A percentile compares a stretch with the other conserved stretches of the same genome.
These are phyloP conservation scores for Neurospora crassa DNA, from an alignment of 2,329 filamentous ascomycete species.

Conservation along the genomic window DNA sequence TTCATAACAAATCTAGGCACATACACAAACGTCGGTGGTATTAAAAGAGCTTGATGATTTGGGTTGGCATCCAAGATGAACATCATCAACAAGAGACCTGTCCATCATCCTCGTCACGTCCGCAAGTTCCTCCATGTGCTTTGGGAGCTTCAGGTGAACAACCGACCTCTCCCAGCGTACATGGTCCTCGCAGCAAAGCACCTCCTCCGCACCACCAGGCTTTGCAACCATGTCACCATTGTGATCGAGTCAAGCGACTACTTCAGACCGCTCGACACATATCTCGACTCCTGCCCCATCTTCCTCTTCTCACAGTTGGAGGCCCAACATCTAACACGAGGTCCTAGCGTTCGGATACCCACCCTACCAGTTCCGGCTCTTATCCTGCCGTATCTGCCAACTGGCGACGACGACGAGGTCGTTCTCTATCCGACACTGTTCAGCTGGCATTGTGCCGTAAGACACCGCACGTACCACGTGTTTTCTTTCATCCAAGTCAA, in stretches of 20 bases:
- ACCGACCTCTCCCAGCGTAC: not conserved
- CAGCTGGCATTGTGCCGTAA: slow-evolving; percentile 25
- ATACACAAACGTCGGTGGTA: not conserved
- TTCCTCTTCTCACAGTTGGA: slow-evolving; percentile 33
- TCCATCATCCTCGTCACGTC: not conserved
- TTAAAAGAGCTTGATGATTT: not conserved
- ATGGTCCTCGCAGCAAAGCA: not conserved
- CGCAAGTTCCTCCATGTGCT: not conserved
- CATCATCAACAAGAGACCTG: not conserved
- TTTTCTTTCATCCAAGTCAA: slow-evolving; percentile 29
- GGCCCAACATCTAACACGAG: slow-evolving; percentile 28
- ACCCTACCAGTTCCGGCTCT: slow-evolving; percentile 26
- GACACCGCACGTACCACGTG: slow-evolving; percentile 29
- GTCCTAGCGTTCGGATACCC: slow-evolving; percentile 19
- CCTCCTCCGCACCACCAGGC: not conserved
- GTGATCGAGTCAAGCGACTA: not conserved
- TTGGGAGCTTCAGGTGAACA: not conserved
- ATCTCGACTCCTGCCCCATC: slow-evolving; percentile 2
- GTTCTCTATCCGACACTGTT: slow-evolving; percentile 29
- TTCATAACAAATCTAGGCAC: not conserved
- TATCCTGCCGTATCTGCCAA: slow-evolving; percentile 19
- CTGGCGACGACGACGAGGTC: slow-evolving; percentile 12
- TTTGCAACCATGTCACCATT: not conserved
- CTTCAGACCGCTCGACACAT: not conserved
- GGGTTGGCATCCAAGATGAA: not conserved